Evolutionary conservation across 139 green algal species (phyloP), one percentile per base, ranked within the genome.

Genomic region (Ettlia oleoabundans): DNA sequence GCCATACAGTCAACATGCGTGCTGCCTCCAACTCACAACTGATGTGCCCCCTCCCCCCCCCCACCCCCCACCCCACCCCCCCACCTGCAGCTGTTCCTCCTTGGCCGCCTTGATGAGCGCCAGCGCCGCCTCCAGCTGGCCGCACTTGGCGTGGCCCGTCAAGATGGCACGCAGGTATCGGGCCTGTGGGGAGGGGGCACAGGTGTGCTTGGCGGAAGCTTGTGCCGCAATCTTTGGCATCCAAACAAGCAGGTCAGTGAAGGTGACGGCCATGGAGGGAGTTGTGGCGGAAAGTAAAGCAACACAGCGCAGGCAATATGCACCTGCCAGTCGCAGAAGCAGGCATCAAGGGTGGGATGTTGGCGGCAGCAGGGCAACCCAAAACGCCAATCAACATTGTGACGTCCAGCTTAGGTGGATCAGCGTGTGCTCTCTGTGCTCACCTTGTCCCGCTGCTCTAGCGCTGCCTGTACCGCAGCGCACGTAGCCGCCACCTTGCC

Each of bases 91-190:
- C 51, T 90, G 88, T 1, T 67, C 72, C 69, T 97, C 93, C 77
- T 94, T 94, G 21, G 78, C 75, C 28, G 86, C 52, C 52, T 92
- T 88, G 28, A 98, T 84, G 13, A 83, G 85, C 0, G 58, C 37
- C n/a, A 98, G 89, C 1, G 96, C 95, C 3, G 47, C 87, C 51
- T 94, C 88, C 42, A 98, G 83, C 4, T 96, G 86, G 8, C 76
- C 85, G 19, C 80, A 78, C 65, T 79, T 81, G 30, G 85, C 68
- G 33, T 83, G 78, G 52, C 88, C 88, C 26, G 89, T 94, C 9
- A 95, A 86, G 32, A 94, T 81, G 32, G 92, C 86, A 43, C 87
- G 78, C 42, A 96, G 83, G 77, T 92, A 90, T 30, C 55, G 40
- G n/a, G 75, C 58, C 75, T 81, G 75, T 2, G 18, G 58, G 37